Evolutionary conservation across 1,139 yeast species (phyloP).

Genomic region (Sugiyamaella novakii): DNA sequence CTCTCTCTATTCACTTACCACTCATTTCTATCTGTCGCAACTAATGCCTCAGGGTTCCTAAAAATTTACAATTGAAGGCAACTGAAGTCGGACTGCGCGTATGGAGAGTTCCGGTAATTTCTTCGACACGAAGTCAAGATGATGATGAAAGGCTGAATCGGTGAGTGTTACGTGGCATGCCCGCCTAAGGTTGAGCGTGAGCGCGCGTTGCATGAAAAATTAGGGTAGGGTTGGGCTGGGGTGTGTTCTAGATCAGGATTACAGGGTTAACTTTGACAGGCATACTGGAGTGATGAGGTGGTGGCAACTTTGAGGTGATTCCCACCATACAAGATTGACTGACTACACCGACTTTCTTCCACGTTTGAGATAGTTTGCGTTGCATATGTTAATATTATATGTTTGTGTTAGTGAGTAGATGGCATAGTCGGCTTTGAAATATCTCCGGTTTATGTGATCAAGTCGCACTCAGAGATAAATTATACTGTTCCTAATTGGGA

Average conservation of each 20-base stretch:
- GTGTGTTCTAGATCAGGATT: background rate
- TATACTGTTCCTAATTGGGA: slow-evolving; percentile 1
- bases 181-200: background rate
- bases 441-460: too few species aligned
- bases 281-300: background rate
- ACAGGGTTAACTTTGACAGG: background rate
- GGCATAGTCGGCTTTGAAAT: too few species aligned
- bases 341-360: too few species aligned
- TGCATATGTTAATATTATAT: too few species aligned
- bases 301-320: too few species aligned
- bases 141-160: slow-evolving; percentile 12
- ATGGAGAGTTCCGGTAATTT: background rate
- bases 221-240: slow-evolving; percentile 12
- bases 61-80: background rate
- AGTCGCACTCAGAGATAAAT: too few species aligned
- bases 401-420: too few species aligned
- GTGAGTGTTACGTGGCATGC: slow-evolving; percentile 18
- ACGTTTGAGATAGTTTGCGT: too few species aligned
- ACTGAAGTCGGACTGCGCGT: too few species aligned
- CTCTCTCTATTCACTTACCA: slow-evolving; percentile 4
- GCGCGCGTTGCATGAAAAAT: slow-evolving; percentile 14
- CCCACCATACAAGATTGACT: too few species aligned
- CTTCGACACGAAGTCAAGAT: too few species aligned
- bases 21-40: slow-evolving; percentile 11
- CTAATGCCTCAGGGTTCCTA: slow-evolving; percentile 1